Evolutionary conservation across 1,284 basidiomycete genomes (phyloP).

Genomic region (Blastosporella zonata): DNA sequence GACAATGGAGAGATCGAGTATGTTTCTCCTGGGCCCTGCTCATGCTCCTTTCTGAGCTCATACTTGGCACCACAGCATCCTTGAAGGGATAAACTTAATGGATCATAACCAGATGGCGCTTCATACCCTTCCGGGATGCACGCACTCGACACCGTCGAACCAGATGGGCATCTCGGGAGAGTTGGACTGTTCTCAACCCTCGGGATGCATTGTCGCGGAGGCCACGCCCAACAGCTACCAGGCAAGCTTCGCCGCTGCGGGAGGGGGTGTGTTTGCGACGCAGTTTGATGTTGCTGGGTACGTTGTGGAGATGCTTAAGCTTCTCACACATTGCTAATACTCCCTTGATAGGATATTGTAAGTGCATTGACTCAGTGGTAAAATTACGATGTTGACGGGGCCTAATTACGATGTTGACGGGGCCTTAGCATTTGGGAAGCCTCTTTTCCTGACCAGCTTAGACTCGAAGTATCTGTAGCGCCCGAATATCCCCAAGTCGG

Average conservation of each 20-base stretch:
- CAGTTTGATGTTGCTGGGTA: conserved; percentile 57
- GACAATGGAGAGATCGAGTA: conserved; percentile 54
- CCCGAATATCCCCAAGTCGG: conserved; percentile 38
- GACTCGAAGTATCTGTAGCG: conserved; percentile 30
- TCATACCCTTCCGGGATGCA: conserved; percentile 40
- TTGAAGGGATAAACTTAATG: conserved; percentile 48
- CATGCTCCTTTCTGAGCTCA: neutral
- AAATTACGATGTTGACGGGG: too few species aligned
- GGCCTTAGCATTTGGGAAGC: conserved; percentile 54
- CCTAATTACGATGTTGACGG: neutral
- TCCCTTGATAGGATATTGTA: conserved; percentile 23
- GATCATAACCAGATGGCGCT: conserved; percentile 42
- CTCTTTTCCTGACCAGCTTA: neutral
- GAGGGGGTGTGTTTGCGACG: conserved; percentile 64
- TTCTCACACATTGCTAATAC: neutral
- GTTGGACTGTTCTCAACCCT: conserved; percentile 38
- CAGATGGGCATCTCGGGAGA: conserved; percentile 37
- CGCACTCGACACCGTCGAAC: conserved; percentile 25
- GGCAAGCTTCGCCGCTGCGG: conserved; percentile 49
- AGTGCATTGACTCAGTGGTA: conserved; percentile 7
- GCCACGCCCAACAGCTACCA: conserved; percentile 50
- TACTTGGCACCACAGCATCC: conserved; percentile 30
- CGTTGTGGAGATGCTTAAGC: conserved; percentile 24
- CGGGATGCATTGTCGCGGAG: conserved; percentile 58
- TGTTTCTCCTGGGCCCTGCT: conserved; percentile 3